Base-by-base conservation (phyloP, 1,284 basidiomycete genomes). In the Bondarzewia mesenterica region DNA sequence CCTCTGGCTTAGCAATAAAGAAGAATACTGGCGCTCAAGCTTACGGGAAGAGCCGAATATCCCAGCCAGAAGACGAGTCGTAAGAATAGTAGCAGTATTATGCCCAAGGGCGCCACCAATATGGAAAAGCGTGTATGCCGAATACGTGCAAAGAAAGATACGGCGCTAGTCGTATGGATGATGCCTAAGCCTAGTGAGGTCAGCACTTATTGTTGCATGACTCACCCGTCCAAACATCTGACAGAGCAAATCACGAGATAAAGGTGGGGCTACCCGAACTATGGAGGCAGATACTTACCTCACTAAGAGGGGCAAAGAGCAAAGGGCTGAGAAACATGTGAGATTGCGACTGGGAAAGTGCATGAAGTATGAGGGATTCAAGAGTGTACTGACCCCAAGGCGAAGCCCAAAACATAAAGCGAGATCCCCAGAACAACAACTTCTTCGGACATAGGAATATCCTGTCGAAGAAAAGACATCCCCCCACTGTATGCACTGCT, bases 251-350 rank as follows among this genome's bases (percentile, higher is more conserved):
- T 15, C 27, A 47, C 26, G 15, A 22, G 14, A 40, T 16, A 22
- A 44, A 29, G 32, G 16, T 49, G 29, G 12, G 25, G 7, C 7
- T 25, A 14, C 26, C 26, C 15, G 21, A 26, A 18, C n/a, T 23
- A 16, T 15, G 8, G 10, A 7, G 15, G 5, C 15, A 16, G n/a
- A n/a, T 16, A 46, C 67, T 55, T 58, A 69, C 75, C 66, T 85
- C 83, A 44, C 76, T 75, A 54, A 82, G 60, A 1, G 83, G 80
- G 3, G 83, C 82, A 68, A 81, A 85, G 5, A 83, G 46, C 3
- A 80, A 61, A 1, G 80, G 79, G 2, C 75, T 77, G 48, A 44
- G 47, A 16, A 20, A 22, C 18, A 50, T 48, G 46, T 50, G 20
- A 25, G 52, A 48, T 22, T 12, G 18, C 8, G 26, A 43, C 15